Base-by-base conservation (phyloP, 2,329 filamentous ascomycete genomes). In the Monascus ruber region DNA sequence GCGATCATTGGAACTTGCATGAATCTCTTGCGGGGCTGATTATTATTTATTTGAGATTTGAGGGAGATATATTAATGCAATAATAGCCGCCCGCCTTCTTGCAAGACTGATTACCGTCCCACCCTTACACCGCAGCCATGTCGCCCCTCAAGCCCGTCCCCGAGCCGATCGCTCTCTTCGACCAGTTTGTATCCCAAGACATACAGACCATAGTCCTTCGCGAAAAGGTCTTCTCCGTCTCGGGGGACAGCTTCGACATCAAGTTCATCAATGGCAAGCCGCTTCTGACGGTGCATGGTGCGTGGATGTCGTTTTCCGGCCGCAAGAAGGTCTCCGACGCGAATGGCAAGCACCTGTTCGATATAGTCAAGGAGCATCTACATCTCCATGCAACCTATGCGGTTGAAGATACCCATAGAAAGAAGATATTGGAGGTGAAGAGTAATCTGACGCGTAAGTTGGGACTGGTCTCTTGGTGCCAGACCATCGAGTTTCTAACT, bases 181-280 rank as follows among this genome's bases (percentile, higher is more conserved):
- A 36, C 35, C 24, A 36, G 26, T 36, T 26, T 26, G 26, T 36
- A 4, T 36, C 35, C 4, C 26, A 36, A 28, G 35, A 36, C 4
- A 36, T n/a, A n/a, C 35, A 36, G 26, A 74, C 70, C 2, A 60
- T 82, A 4, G 53, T 74, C 2, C 62, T 83, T 37, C 73, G 71
- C 47, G 77, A 82, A 50, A 76, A 76, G 48, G 63, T 79, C 26
- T 53, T 77, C 43, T 79, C 77, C 4, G 59, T 80, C 5, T 71
- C 70, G 1, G 76, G 76, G 44, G 77, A 81, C 60, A 73, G 69
- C 54, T 83, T 81, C 60, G 71, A 73, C 48, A 72, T 83, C 56
- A 71, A 68, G 38, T 69, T 72, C 8, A 58, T 67, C 35, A 70
- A 68, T 40, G 74, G 75, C 32, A 62, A 65, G 24, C 68, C 72